phyloP scores from a whole-genome alignment of 2,329 filamentous ascomycete genomes.

The Colletotrichum ledebouriae region DNA sequence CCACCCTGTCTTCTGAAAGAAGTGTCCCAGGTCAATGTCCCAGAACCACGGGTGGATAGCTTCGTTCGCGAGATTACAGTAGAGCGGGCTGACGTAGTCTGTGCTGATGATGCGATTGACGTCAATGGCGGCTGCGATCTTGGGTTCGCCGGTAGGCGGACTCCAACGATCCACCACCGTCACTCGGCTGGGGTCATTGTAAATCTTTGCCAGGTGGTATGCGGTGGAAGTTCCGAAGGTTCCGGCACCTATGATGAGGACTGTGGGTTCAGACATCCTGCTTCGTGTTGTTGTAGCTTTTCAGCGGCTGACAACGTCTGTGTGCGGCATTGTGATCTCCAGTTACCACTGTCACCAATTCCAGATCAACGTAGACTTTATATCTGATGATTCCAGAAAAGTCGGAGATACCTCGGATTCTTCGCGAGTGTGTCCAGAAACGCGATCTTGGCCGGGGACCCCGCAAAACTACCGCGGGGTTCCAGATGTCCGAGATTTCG shows the following conservation, averaged over 20 bases:
- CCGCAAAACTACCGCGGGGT: neutral
- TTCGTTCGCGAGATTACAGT: slow-evolving; percentile 50
- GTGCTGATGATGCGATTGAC: slow-evolving; percentile 55
- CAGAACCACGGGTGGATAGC: slow-evolving; percentile 45
- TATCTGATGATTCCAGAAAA: no score
- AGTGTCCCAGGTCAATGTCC: slow-evolving; percentile 23
- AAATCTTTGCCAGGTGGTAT: slow-evolving; percentile 55
- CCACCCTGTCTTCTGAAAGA: slow-evolving; percentile 31
- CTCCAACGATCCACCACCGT: slow-evolving; percentile 35
- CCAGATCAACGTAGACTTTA: no score
- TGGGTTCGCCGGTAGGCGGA: slow-evolving; percentile 8
- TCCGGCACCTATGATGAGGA: slow-evolving; percentile 63
- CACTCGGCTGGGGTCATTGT: slow-evolving; percentile 32
- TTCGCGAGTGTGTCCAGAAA: no score
- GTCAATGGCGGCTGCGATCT: slow-evolving; percentile 48
- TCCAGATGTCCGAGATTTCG: no score
- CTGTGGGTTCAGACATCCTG: slow-evolving; percentile 11
- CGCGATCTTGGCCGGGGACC: no score
- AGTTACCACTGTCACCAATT: no score
- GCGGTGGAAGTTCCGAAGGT: slow-evolving; percentile 65
- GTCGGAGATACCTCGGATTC: no score
- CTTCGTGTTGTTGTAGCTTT: no score
- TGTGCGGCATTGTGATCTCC: no score
- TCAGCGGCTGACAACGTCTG: no score
- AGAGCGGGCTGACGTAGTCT: slow-evolving; percentile 50